These are phyloP conservation scores for Lumnitzera littorea DNA, from an alignment of 345 rosid species.

Conservation along the genomic window DNA sequence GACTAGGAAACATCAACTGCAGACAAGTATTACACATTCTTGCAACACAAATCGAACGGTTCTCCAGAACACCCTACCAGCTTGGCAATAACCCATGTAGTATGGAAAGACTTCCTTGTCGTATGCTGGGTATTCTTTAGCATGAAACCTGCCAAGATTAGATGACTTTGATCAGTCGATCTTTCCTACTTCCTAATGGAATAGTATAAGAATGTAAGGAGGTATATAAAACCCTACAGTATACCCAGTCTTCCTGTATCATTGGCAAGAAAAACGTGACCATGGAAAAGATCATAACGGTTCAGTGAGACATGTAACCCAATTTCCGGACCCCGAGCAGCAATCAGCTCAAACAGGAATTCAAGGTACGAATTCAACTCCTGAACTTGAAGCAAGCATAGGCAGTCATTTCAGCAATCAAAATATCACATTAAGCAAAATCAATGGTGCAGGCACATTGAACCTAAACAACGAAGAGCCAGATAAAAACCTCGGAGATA, in stretches of 20 bases:
- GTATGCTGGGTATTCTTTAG: slow-evolving; percentile 81
- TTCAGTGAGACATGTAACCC: slow-evolving; percentile 57
- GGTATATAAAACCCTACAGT: slow-evolving; percentile 42
- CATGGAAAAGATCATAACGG: slow-evolving; percentile 85
- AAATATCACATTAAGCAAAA: background rate
- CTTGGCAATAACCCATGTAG: slow-evolving; percentile 88
- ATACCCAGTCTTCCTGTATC: slow-evolving; percentile 73
- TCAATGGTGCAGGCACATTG: no score
- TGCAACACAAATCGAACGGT: no score
- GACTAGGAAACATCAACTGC: no score
- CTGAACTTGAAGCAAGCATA: slow-evolving; percentile 27
- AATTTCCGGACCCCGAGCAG: slow-evolving; percentile 51
- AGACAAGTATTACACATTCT: no score
- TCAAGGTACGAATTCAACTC: slow-evolving; percentile 65
- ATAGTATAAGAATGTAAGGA: background rate
- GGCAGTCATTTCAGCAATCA: background rate
- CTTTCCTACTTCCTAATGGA: background rate
- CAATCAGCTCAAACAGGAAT: slow-evolving; percentile 66
- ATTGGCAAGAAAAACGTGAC: slow-evolving; percentile 61
- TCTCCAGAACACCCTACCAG: slow-evolving; percentile 28
- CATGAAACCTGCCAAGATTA: slow-evolving; percentile 59
- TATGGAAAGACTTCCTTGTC: slow-evolving; percentile 57
- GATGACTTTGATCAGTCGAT: background rate
- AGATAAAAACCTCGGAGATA: slow-evolving; percentile 43
- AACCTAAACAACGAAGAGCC: no score